These are phyloP conservation scores for Bryoglossum gracile DNA, from an alignment of 495 filamentous ascomycete genomes.

Conservation along the genomic window DNA sequence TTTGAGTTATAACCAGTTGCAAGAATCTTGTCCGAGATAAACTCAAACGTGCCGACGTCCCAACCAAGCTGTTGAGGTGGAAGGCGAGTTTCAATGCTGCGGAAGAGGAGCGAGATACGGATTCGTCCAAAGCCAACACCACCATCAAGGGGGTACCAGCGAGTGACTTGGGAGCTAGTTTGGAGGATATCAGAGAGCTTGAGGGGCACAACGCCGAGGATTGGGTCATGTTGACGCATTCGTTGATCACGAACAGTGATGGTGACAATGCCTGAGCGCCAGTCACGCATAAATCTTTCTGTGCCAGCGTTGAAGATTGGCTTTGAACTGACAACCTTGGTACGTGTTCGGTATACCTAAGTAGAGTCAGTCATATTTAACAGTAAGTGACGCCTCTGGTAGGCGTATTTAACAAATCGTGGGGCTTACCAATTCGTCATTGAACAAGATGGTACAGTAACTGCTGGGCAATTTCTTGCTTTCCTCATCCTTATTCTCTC, in stretches of 20 bases:
- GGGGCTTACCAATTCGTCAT: constrained; percentile 65
- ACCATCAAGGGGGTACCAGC: constrained; percentile 53
- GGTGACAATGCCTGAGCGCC: constrained; percentile 79
- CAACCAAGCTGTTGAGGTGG: constrained; percentile 79
- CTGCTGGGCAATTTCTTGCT: constrained; percentile 71
- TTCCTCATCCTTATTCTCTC: constrained; percentile 76
- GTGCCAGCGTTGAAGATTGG: constrained; percentile 97
- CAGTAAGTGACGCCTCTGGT: background rate
- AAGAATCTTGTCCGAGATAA: constrained; percentile 57
- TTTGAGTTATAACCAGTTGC: constrained; percentile 49
- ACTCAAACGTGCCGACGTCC: constrained; percentile 92
- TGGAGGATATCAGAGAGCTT: constrained; percentile 82
- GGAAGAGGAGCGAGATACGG: constrained; percentile 81
- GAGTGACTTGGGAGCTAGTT: constrained; percentile 69
- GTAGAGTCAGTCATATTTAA: background rate
- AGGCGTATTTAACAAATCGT: background rate
- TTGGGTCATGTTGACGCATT: constrained; percentile 87
- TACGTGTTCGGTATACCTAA: constrained; percentile 72
- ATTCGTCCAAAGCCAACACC: constrained; percentile 77
- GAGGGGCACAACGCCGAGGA: constrained; percentile 82
- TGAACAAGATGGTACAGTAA: constrained; percentile 86
- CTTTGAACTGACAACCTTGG: constrained; percentile 85
- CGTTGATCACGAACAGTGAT: constrained; percentile 81
- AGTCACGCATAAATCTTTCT: constrained; percentile 90
- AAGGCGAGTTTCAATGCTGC: constrained; percentile 74